Evolutionary conservation across 305 asterid species (phyloP).

Genomic region (Solanum hybrid): DNA sequence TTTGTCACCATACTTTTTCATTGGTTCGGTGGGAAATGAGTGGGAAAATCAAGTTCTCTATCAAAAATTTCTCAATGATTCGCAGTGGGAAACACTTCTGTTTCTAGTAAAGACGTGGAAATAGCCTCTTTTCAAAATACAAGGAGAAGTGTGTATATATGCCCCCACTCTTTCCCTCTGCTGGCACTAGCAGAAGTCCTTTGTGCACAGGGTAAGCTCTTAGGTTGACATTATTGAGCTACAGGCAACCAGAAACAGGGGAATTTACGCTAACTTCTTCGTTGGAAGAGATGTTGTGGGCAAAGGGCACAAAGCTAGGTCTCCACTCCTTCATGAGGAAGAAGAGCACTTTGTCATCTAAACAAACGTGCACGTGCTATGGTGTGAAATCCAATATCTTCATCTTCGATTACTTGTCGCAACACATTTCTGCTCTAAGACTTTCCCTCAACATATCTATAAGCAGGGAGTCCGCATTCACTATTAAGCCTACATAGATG

Average conservation of each 20-base stretch:
- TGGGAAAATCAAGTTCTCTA: neutral
- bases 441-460: neutral
- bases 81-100: neutral
- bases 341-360: neutral
- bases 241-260: neutral
- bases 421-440: neutral
- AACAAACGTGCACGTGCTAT: neutral
- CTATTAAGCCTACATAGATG: neutral
- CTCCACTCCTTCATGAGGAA: neutral
- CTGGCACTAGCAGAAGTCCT: neutral
- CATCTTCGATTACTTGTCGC: neutral
- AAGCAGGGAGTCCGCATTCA: neutral
- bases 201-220: neutral
- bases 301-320: neutral
- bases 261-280: neutral
- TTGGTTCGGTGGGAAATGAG: too few species aligned
- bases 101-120: neutral
- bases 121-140: neutral
- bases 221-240: neutral
- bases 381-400: neutral
- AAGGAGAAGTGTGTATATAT: neutral
- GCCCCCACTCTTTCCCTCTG: neutral
- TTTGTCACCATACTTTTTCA: neutral
- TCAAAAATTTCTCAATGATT: neutral
- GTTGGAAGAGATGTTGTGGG: neutral